phyloP scores from a whole-genome alignment of 805 yeast genomes.

The Teunomyces pallodes region DNA sequence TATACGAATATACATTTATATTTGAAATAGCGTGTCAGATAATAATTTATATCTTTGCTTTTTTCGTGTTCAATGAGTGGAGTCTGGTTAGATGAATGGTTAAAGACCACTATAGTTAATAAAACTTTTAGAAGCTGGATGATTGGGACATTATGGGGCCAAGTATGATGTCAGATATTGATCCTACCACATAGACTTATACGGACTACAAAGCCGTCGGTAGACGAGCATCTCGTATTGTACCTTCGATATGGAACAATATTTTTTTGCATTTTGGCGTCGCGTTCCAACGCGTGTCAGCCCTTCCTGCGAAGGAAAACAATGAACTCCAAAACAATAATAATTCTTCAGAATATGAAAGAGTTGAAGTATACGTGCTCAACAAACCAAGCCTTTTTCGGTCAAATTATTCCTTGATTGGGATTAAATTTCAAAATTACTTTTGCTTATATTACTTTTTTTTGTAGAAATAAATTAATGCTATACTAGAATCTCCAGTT shows the following conservation, averaged over 20 bases:
- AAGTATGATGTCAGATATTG: too few species aligned
- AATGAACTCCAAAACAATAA: neutral
- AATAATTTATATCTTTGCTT: neutral
- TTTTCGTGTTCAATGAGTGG: neutral
- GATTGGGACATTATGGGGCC: too few species aligned
- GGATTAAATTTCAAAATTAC: neutral
- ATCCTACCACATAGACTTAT: neutral
- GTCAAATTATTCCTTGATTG: neutral
- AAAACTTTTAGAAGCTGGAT: too few species aligned
- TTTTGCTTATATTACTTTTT: neutral
- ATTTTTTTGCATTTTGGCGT: neutral
- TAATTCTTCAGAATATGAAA: neutral
- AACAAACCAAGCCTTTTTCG: neutral
- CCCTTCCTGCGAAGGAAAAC: neutral
- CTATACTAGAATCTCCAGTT: conserved; percentile 70
- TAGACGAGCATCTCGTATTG: neutral
- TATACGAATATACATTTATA: neutral
- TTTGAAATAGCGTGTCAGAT: neutral
- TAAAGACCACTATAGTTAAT: too few species aligned
- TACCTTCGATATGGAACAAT: neutral
- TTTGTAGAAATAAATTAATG: neutral
- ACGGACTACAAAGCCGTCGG: neutral
- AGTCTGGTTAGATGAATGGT: neutral
- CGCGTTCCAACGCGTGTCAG: conserved; percentile 1
- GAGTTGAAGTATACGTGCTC: neutral